Conservation (phyloP, 495 filamentous ascomycete genomes). For the Mytilinidion resinicola region DNA sequence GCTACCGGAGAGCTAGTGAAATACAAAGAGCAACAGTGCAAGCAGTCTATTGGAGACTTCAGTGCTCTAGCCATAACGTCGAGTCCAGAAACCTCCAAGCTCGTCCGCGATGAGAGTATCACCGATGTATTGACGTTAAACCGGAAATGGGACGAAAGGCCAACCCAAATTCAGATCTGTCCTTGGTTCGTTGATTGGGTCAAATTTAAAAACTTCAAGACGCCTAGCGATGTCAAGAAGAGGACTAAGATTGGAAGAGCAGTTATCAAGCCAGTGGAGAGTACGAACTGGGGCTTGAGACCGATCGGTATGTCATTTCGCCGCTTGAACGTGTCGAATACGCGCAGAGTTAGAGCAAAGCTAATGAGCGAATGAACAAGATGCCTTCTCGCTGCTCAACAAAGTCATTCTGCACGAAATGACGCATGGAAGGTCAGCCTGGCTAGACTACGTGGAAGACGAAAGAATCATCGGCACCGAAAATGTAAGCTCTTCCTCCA, state of each 20-base stretch:
- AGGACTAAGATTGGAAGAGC: neutral
- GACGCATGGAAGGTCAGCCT: slow-evolving; percentile 6
- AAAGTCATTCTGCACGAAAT: slow-evolving; percentile 16
- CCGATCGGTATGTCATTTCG: slow-evolving; percentile 2
- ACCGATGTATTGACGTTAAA: neutral
- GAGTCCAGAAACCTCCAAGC: neutral
- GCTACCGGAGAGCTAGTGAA: neutral
- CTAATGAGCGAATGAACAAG: neutral
- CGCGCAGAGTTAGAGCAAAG: neutral
- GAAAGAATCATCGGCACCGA: neutral
- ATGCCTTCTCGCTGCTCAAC: slow-evolving; percentile 6
- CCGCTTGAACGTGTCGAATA: neutral
- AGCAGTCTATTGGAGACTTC: neutral
- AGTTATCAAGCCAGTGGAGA: neutral
- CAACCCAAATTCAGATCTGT: slow-evolving; percentile 9
- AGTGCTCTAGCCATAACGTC: neutral
- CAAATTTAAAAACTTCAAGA: neutral
- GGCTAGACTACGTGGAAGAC: neutral
- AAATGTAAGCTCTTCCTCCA: neutral
- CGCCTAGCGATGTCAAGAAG: neutral
- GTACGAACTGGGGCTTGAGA: neutral
- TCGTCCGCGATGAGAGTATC: neutral
- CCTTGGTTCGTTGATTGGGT: slow-evolving; percentile 11
- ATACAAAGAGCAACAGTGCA: neutral
- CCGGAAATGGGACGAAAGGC: neutral